Conservation (phyloP, 208 protist genomes). For the Tritrichomonas musculus region DNA sequence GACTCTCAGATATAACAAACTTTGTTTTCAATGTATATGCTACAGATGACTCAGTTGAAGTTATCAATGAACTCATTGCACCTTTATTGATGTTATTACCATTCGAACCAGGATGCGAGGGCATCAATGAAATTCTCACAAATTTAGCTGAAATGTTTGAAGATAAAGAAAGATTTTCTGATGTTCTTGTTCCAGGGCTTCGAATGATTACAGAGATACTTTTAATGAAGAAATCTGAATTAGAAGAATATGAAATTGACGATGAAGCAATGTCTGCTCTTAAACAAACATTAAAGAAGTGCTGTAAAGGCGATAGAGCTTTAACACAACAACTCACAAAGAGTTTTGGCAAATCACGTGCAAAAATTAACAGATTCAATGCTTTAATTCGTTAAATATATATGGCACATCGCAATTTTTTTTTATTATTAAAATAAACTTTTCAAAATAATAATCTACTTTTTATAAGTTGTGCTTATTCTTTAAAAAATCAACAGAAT, state of each 20-base stretch:
- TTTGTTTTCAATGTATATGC: conserved; percentile 18
- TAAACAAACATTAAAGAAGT: background rate
- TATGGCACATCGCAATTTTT: too few relatives aligned
- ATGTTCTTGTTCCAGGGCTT: background rate
- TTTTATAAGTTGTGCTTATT: too few relatives aligned
- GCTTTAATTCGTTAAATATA: background rate
- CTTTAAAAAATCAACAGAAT: too few relatives aligned
- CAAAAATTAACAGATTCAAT: conserved; percentile 17
- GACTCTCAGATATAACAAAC: background rate
- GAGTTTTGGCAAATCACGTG: background rate
- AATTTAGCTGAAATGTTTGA: background rate
- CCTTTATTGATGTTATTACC: background rate
- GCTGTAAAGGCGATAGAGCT: background rate
- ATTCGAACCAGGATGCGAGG: background rate
- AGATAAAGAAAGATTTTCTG: background rate
- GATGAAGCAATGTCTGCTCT: background rate
- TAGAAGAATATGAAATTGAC: background rate
- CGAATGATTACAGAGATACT: background rate
- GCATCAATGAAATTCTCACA: background rate
- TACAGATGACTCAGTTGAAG: background rate
- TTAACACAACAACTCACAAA: background rate
- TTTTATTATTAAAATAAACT: too few relatives aligned
- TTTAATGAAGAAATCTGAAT: background rate
- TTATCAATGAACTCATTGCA: background rate
- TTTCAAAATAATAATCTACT: too few relatives aligned